Evolutionary conservation across 2,329 filamentous ascomycete species (phyloP), one percentile per base, ranked within the genome.

Genomic region (Alternaria angustiovoidea): DNA sequence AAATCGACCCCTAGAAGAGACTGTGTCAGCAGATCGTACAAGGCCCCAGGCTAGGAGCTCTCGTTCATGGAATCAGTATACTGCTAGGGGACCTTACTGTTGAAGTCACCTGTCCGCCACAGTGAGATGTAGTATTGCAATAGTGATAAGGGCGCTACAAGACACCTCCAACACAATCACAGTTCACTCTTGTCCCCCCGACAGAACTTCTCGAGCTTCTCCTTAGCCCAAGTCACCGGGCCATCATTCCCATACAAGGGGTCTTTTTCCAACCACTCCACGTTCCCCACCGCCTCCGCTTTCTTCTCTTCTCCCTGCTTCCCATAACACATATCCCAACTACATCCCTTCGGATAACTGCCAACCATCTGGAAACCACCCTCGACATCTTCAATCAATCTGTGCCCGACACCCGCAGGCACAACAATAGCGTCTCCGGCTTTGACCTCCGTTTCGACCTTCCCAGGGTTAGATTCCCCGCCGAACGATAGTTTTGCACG

Each of bases 301-400:
- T 85, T 85, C 7, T 75, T 73, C 69, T 86, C 84, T 70, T 90
- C 89, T 0, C 81, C 85, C 38, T 80, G 68, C 52, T 80, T 81
- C 1, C 89, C 89, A 79, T 91, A 72, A 67, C 89, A 91, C 89
- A 92, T 91, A 75, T 91, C 88, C 88, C 88, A 92, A 18, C 75
- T 82, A 16, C 79, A 79, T 0, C 83, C 84, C 24, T 65, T 78
- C 0, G 88, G 89, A 80, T 92, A 91, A 48, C 83, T 84, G 1
- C 89, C 89, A 0, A 91, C 85, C 88, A 91, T 90, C 71, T 86
- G 78, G 71, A 91, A 91, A 1, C 78, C 81, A 2, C 82, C 81
- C 18, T 80, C 76, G 20, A 84, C 53, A 70, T 91, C 87, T 61
- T 88, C 81, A 14, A 90, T 66, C 59, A 91, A 75, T 6, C 87